A percentile compares a stretch with the other conserved stretches of the same genome.
Conservation (phyloP, 2,329 filamentous ascomycete genomes). For the Hymenoscyphus albidus region DNA sequence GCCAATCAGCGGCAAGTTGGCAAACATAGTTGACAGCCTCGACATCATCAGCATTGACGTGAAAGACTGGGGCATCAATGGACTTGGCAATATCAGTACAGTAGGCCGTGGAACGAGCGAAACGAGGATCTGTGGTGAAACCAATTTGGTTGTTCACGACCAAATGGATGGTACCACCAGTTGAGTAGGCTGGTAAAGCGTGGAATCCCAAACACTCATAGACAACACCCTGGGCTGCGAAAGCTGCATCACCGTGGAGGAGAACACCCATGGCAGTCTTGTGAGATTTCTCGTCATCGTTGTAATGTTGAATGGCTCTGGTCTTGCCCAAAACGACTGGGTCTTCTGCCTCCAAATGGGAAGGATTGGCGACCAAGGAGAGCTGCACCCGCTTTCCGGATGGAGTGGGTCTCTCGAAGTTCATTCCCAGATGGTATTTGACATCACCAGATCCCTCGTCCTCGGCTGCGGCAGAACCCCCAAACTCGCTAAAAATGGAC, state of each 20-base stretch:
- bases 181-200: constrained; percentile 91
- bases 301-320: constrained; percentile 97
- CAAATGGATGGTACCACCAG: constrained; percentile 93
- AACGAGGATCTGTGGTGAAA: constrained; percentile 97
- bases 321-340: constrained; percentile 97
- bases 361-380: constrained; percentile 96
- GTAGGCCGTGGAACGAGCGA: constrained; percentile 95
- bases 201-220: constrained; percentile 99
- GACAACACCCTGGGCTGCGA: constrained; percentile 93
- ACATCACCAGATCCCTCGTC: constrained; percentile 98
- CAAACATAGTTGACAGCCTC: constrained; percentile 98
- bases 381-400: constrained; percentile 99
- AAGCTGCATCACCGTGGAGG: constrained; percentile 94
- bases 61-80: constrained; percentile 97
- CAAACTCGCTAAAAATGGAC: constrained; percentile 98
- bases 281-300: constrained; percentile 89
- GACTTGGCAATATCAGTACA: constrained; percentile 99
- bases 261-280: constrained; percentile 91
- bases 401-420: constrained; percentile 97
- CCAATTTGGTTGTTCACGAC: constrained; percentile 99
- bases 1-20: constrained; percentile 95
- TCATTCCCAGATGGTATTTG: constrained; percentile 99
- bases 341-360: constrained; percentile 96
- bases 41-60: constrained; percentile 97
- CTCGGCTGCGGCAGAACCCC: constrained; percentile 77